These are phyloP conservation scores for Triticum aestivum DNA, from an alignment of 176 grass and related monocot species.

Conservation along the genomic window DNA sequence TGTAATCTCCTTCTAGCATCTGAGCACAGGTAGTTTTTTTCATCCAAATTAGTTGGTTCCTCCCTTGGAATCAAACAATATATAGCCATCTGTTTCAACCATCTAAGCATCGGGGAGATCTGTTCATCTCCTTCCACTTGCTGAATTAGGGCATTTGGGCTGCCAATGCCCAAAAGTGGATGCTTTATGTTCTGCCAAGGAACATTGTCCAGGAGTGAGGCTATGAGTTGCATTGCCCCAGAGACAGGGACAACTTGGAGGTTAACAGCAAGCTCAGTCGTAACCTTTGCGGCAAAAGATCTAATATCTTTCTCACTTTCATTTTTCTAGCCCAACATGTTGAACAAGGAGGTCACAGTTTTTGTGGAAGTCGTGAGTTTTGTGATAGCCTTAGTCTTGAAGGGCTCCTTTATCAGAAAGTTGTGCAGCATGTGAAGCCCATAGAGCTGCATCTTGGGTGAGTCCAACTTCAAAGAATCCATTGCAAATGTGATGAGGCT, in stretches of 20 bases:
- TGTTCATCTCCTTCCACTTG: not conserved
- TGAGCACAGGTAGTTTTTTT: not conserved
- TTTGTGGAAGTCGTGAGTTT: not conserved
- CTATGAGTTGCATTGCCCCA: not conserved
- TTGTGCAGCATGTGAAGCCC: not conserved
- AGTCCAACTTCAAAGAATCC: not conserved
- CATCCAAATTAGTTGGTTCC: not conserved
- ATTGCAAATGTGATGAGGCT: conserved; percentile 1
- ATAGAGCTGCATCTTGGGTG: not conserved
- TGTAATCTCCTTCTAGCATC: not conserved
- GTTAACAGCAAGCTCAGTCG: not conserved
- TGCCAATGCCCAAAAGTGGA: not conserved
- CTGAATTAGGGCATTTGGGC: not conserved
- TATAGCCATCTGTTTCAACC: not conserved
- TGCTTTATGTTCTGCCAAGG: not conserved
- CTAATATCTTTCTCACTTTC: not conserved
- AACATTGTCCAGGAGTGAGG: not conserved
- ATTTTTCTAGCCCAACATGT: not conserved
- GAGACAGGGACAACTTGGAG: not conserved
- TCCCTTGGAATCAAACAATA: not conserved
- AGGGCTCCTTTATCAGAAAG: not conserved
- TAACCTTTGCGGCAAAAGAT: not conserved
- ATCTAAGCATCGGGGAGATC: not conserved
- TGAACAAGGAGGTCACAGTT: not conserved
- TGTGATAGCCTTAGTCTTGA: not conserved